Base-by-base conservation (phyloP, 495 filamentous ascomycete species). In the Lasiosphaeria miniovina region DNA sequence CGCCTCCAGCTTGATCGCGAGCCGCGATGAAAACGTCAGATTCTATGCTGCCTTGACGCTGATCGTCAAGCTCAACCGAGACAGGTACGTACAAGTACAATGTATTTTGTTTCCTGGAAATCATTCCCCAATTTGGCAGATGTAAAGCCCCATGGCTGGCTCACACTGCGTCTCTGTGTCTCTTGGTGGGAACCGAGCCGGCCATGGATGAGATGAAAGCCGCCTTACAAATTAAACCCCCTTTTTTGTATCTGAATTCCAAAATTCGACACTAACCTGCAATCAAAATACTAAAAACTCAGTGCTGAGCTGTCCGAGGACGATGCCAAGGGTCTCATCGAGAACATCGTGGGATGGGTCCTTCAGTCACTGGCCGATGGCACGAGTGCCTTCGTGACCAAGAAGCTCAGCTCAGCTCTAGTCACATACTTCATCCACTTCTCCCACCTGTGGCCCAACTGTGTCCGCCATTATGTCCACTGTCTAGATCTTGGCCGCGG, bases 41-140 rank as follows among this genome's bases (percentile, higher is more conserved):
- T 98, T 97, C 77, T 96, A 92, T 70, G 94, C 89, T n/a, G 94
- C 93, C 36, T 79, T 96, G 60, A 97, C 93, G 0, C 90, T 96
- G 65, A 94, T 88, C 14, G 87, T 97, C 51, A 97, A 97, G 75
- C 79, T 97, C 52, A 96, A 97, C 63, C 82, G 84, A 38, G 89
- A 93, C 68, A 89, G 84, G 90, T 90, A 75, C 53, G 74, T 64
- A 24, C 24, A 24, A 24, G 24, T 24, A 24, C 24, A 24, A 24
- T 24, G 24, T 9, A 36, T 52, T 2, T 45, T 24, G 24, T 0
- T 24, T 24, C 24, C 24, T 24, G 24, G 24, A 24, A 24, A 24
- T 24, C 24, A 24, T 24, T 24, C 24, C 24, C 24, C 24, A 24
- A 24, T 24, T 24, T 24, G 24, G 24, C 24, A 24, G 24, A 24